Base-by-base conservation (phyloP, 768 basidiomycete genomes). In the Kwoniella sp. region DNA sequence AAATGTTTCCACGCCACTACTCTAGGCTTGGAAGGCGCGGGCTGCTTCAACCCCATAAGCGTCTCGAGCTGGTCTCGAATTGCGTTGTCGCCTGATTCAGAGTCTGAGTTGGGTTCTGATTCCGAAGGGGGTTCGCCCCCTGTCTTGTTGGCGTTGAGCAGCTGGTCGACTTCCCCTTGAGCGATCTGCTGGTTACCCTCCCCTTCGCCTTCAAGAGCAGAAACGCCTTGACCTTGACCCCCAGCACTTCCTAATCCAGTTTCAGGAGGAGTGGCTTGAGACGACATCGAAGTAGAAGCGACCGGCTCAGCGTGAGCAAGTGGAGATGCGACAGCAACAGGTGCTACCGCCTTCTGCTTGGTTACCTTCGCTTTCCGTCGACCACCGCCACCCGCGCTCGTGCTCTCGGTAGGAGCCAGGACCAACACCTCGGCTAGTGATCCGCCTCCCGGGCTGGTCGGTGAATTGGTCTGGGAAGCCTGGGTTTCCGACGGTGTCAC, bases 1-100 rank as follows among this genome's bases (percentile, higher is more conserved):
- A 97, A 96, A 74, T 97, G 90, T 61, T 83, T 86, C 34, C 48
- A 51, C 8, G 25, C 26, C 28, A 73, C 25, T 2, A 69, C 52
- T 15, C 72, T 60, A 4, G 25, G 51, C 38, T 54, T 51, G 2
- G 57, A 31, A 23, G 53, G n/a, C 23, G 28, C 22, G 17, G 13
- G 15, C 29, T 51, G 50, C 12, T 17, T 38, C 7, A 34, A 41
- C 4, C 4, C 30, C 9, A 22, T 2, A 20, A 55, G 48, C 12
- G 17, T 47, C 31, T 31, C 38, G 22, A 22, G 31, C 4, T 55
- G 28, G 34, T 56, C 63, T 12, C 1, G 20, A 0, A 48, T 52
- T 15, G 48, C 54, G 28, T 45, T 30, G n/a, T 59, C 58, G 31
- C 47, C 31, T 5, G 61, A 47, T 15, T 45, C 41, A 8, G 41